Conservation (phyloP, 2,329 filamentous ascomycete genomes). For the Nothophoma quercina region DNA sequence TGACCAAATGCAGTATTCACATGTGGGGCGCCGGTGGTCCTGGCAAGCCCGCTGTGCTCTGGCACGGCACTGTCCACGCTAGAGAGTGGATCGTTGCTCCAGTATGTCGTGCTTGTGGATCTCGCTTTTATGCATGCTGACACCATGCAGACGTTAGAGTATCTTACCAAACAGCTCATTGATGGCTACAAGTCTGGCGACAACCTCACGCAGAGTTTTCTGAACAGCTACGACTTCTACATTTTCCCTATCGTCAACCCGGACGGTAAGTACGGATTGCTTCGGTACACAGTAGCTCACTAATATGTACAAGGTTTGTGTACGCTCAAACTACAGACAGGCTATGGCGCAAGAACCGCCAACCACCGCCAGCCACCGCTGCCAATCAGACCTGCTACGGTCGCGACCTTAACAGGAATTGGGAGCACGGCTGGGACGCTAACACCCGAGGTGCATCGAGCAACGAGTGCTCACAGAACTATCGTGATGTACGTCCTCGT, state of each 20-base stretch:
- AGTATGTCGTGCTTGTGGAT: slow-evolving; percentile 36
- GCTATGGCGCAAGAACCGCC: slow-evolving; percentile 48
- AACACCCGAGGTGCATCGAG: slow-evolving; percentile 39
- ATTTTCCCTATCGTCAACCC: slow-evolving; percentile 45
- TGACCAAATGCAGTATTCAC: slow-evolving; percentile 27
- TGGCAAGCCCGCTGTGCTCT: slow-evolving; percentile 33
- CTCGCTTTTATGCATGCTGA: background rate
- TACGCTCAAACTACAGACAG: slow-evolving; percentile 45
- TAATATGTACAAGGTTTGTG: slow-evolving; percentile 35
- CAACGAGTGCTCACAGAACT: slow-evolving; percentile 40
- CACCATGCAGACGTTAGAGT: slow-evolving; percentile 29
- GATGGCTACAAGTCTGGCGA: slow-evolving; percentile 37
- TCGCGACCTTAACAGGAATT: slow-evolving; percentile 47
- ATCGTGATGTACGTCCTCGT: slow-evolving; percentile 39
- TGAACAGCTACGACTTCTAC: slow-evolving; percentile 44
- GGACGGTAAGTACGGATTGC: slow-evolving; percentile 27
- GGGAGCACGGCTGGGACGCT: slow-evolving; percentile 41
- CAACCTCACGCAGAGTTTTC: slow-evolving; percentile 40
- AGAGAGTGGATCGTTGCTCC: slow-evolving; percentile 51
- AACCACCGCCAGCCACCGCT: slow-evolving; percentile 31
- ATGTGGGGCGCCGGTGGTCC: slow-evolving; percentile 43
- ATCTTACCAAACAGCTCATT: slow-evolving; percentile 38
- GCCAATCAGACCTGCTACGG: slow-evolving; percentile 42
- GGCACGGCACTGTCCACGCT: slow-evolving; percentile 44
- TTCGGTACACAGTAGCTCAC: background rate